Percentiles rank a stretch among this genome's conserved stretches.
Evolutionary conservation across 768 basidiomycete species (phyloP).

Genomic region (Suillus plorans): DNA sequence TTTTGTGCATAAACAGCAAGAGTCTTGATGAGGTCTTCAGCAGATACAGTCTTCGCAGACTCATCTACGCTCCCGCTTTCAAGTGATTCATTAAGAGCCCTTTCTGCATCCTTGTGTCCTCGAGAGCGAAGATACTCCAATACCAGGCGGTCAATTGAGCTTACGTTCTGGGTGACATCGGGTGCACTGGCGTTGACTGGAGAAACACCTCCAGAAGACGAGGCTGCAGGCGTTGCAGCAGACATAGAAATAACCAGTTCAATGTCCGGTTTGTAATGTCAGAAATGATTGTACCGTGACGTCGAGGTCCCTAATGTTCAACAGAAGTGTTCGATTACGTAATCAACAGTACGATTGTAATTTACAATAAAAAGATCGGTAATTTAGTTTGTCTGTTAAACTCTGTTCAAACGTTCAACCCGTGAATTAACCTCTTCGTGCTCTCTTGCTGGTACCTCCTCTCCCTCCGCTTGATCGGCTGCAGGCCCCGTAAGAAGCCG

Average conservation of each 20-base stretch:
- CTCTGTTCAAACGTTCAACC: not conserved
- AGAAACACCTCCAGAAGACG: conserved; percentile 33
- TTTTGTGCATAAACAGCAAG: conserved; percentile 72
- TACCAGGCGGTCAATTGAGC: conserved; percentile 39
- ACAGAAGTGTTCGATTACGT: not conserved
- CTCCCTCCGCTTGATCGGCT: conserved; percentile 1
- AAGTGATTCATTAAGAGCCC: conserved; percentile 40
- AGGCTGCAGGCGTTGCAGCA: conserved; percentile 31
- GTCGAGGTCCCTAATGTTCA: not conserved
- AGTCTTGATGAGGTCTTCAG: conserved; percentile 54
- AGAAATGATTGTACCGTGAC: not conserved
- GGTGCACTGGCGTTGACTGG: conserved; percentile 29
- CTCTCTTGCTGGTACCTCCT: conserved; percentile 7
- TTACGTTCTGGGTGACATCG: conserved; percentile 20
- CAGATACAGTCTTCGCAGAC: conserved; percentile 38
- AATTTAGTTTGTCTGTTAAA: not conserved
- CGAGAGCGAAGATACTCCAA: conserved; percentile 49
- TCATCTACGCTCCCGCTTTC: conserved; percentile 34
- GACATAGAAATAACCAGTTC: conserved; percentile 24
- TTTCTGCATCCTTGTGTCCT: conserved; percentile 46
- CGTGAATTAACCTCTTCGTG: conserved; percentile 1
- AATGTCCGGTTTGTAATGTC: not conserved
- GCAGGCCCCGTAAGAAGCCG: not conserved
- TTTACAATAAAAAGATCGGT: not conserved
- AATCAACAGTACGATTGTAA: not conserved